Evolutionary conservation across 768 basidiomycete species (phyloP), one percentile per base, ranked within the genome.

Genomic region (Suillus variegatus): DNA sequence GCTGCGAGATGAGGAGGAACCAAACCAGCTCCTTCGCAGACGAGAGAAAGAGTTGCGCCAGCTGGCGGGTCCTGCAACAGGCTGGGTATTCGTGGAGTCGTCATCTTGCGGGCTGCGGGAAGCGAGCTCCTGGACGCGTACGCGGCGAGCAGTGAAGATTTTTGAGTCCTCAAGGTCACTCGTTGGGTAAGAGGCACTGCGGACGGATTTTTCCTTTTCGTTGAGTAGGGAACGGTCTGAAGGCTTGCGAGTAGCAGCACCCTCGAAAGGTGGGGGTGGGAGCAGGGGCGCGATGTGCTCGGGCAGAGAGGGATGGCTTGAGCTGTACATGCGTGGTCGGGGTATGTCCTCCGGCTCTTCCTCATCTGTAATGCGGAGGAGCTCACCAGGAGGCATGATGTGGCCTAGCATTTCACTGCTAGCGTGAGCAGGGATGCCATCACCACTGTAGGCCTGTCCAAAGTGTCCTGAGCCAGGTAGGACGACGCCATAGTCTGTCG

Each of bases 21-120:
- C 65, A 74, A 91, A 88, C 88, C 89, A 90, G 68, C 86, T 88
- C 65, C 82, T 66, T 43, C 88, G 80, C 20, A 89, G 68, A 62
- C 78, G 80, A 3, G 83, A 81, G 3, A 88, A 74, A 0, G 83
- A 82, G 14, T 64, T 56, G 63, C 73, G 71, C 78, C 77, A 79
- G 51, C 71, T 54, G 36, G 76, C 72, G 4, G 75, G 75, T n/a
- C 74, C 78, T 13, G 75, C 60, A 40, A 67, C 58, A 38, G 70
- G 69, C 49, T 55, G 64, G 6, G 43, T 40, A 38, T 60, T 44
- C 5, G 68, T 61, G 14, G 71, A 62, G 5, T 66, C 69, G 4
- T 70, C 75, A 16, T 71, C 75, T 36, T 62, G 69, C 0, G 74
- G 65, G 47, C 72, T 67, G 10, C 75, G 72, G 14, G 65, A 76